Conservation (phyloP, 345 rosid genomes). For the Gossypium longicalyx region DNA sequence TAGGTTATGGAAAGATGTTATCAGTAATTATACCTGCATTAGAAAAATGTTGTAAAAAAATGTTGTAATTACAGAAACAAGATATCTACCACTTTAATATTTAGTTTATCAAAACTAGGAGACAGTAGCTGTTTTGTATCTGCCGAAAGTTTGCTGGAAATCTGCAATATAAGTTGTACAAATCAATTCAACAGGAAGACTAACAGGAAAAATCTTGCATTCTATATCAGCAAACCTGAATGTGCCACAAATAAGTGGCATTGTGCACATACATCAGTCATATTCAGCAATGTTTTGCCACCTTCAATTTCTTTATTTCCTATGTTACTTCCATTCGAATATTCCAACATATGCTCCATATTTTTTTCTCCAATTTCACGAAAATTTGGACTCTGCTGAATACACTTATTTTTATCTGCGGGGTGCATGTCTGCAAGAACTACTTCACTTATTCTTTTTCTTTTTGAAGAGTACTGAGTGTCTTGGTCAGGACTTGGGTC, state of each 20-base stretch:
- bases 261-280: conserved; percentile 53
- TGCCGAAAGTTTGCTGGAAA: conserved; percentile 43
- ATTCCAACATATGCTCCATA: conserved; percentile 25
- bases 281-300: conserved; percentile 31
- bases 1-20: conserved; percentile 10
- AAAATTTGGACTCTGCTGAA: conserved; percentile 31
- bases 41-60: not conserved
- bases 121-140: conserved; percentile 46
- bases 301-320: conserved; percentile 28
- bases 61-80: conserved; percentile 18
- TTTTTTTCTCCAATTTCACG: conserved; percentile 24
- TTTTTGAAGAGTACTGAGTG: conserved; percentile 33
- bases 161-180: conserved; percentile 45
- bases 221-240: not conserved
- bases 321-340: conserved; percentile 26
- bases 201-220: conserved; percentile 6
- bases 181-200: conserved; percentile 16
- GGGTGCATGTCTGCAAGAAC: conserved; percentile 26
- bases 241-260: not conserved
- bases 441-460: conserved; percentile 47
- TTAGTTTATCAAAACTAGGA: conserved; percentile 46
- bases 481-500: conserved; percentile 26
- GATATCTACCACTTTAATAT: conserved; percentile 44
- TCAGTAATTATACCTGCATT: not conserved
- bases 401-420: conserved; percentile 22